Percentiles rank a stretch among this genome's conserved stretches.
Conservation (phyloP, 2,329 filamentous ascomycete genomes). For the Penicillium sp. region DNA sequence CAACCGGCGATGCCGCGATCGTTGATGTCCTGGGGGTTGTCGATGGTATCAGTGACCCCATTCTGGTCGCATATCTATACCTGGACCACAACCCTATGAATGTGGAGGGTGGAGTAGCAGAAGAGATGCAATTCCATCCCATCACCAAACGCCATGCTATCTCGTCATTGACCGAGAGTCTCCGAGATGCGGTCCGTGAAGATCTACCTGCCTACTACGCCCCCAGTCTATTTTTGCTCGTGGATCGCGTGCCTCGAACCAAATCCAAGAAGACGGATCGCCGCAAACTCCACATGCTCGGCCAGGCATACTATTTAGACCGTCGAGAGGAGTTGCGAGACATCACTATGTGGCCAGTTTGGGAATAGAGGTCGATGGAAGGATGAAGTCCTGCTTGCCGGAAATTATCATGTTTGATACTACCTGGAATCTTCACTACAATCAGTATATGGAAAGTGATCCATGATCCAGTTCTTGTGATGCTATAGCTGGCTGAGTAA, state of each 20-base stretch:
- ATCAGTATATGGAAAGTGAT: no score
- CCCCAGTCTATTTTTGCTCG: conserved; percentile 18
- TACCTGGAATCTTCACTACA: no score
- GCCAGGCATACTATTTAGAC: conserved; percentile 16
- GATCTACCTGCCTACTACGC: conserved; percentile 17
- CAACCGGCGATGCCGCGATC: conserved; percentile 9
- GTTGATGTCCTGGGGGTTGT: conserved; percentile 18
- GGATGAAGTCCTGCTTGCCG: no score
- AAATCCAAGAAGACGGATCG: conserved; percentile 25
- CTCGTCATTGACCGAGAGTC: conserved; percentile 2
- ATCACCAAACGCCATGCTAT: conserved; percentile 7
- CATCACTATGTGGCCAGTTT: conserved; percentile 13
- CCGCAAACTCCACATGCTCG: conserved; percentile 16
- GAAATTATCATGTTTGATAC: no score
- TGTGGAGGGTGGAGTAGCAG: conserved; percentile 2
- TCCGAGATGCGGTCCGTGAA: conserved; percentile 9
- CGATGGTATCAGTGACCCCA: conserved; percentile 15
- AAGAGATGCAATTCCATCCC: conserved; percentile 15
- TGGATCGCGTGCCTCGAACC: conserved; percentile 19
- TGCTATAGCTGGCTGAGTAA: no score
- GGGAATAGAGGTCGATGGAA: conserved; percentile 7
- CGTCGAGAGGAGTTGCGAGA: conserved; percentile 10
- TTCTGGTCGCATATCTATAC: conserved; percentile 16
- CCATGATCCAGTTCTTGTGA: no score
- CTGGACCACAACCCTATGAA: conserved; percentile 15